Evolutionary conservation across 148 eudicot genomes (phyloP).

Genomic region (Spergularia bocconei): DNA sequence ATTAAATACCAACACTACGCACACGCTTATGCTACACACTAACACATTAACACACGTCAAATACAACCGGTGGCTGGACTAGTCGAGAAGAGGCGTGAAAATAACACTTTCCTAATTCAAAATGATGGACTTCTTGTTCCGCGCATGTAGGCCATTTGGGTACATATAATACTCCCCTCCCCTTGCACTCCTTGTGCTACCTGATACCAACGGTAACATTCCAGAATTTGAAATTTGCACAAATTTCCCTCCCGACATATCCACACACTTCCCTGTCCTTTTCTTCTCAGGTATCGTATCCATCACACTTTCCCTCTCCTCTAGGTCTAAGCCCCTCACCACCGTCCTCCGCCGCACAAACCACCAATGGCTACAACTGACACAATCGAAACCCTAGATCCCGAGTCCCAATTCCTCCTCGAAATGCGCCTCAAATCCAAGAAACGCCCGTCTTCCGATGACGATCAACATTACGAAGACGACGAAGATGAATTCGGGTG

Average conservation of each 20-base stretch:
- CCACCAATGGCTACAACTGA: slow-evolving; percentile 13
- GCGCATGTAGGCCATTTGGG: too few species aligned
- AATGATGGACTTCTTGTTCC: too few species aligned
- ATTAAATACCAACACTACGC: too few species aligned
- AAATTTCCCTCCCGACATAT: neutral
- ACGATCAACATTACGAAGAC: too few species aligned
- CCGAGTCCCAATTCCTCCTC: slow-evolving; percentile 57
- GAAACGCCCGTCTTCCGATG: neutral
- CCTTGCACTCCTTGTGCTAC: too few species aligned
- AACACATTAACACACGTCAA: too few species aligned
- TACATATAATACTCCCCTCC: too few species aligned
- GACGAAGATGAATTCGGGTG: slow-evolving; percentile 44
- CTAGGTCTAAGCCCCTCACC: too few species aligned
- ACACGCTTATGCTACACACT: too few species aligned
- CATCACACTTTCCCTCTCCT: neutral
- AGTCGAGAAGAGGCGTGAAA: too few species aligned
- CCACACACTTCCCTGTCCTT: neutral
- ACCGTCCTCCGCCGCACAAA: neutral
- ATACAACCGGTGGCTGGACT: too few species aligned
- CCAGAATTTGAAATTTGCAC: neutral
- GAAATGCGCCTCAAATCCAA: slow-evolving; percentile 40
- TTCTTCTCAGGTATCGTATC: neutral
- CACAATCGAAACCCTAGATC: slow-evolving; percentile 37
- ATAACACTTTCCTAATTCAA: too few species aligned
- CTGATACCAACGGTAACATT: neutral